phyloP scores from a whole-genome alignment of 805 yeast genomes.

The Kodamaea hsintzibuensis region DNA sequence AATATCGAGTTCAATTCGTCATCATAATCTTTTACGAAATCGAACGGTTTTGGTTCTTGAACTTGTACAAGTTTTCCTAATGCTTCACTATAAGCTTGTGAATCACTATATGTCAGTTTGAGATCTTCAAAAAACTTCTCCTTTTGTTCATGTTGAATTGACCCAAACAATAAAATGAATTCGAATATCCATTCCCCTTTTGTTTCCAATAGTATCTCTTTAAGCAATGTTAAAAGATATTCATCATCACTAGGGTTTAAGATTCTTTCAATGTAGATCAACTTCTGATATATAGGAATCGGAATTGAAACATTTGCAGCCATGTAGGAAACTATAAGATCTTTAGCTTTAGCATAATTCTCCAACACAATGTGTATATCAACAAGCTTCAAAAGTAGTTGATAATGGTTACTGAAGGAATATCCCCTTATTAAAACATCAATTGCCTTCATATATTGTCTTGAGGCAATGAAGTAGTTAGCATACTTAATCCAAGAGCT shows the following conservation, averaged over 20 bases:
- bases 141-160: slow-evolving; percentile 18
- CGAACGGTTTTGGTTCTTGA: neutral
- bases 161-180: slow-evolving; percentile 28
- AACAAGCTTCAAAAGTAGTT: slow-evolving; percentile 39
- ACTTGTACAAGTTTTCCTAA: neutral
- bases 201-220: slow-evolving; percentile 28
- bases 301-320: slow-evolving; percentile 24
- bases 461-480: slow-evolving; percentile 36
- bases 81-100: slow-evolving; percentile 11
- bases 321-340: slow-evolving; percentile 29
- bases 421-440: slow-evolving; percentile 39
- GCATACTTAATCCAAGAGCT: slow-evolving; percentile 52
- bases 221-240: slow-evolving; percentile 28
- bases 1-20: slow-evolving; percentile 6
- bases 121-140: slow-evolving; percentile 25
- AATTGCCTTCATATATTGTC: slow-evolving; percentile 37
- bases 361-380: slow-evolving; percentile 45
- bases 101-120: slow-evolving; percentile 14
- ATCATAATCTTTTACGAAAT: slow-evolving; percentile 8
- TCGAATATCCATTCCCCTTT: slow-evolving; percentile 37
- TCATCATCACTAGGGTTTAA: slow-evolving; percentile 24
- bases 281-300: slow-evolving; percentile 40
- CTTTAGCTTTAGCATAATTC: slow-evolving; percentile 39
- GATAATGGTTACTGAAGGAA: slow-evolving; percentile 24
- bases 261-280: slow-evolving; percentile 44